Evolutionary conservation across 345 rosid genomes (phyloP), one percentile per base, ranked within the genome.

Genomic region (Syzygium aromaticum): DNA sequence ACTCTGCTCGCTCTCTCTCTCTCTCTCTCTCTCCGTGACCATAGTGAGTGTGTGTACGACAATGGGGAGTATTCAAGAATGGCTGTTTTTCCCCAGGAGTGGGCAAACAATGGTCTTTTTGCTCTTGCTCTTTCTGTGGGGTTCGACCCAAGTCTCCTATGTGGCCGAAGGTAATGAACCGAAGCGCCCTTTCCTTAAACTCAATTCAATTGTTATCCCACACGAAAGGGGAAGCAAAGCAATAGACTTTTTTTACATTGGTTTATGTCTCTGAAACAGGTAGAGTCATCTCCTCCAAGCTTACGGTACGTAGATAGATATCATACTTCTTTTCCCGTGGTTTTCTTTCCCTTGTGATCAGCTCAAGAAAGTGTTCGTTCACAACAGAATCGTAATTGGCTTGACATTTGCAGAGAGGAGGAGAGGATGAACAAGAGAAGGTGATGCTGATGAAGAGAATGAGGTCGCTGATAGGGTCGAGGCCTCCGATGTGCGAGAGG

Each of bases 401-500:
- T 10, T 73, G 82, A 22, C 7, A 38, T 63, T 61, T 30, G 40
- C 52, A 84, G 90, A 89, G 89, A 49, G 87, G 89, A 49, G 87
- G 84, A 87, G 89, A 86, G 84, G 56, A 27, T 56, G 89, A 85
- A 84, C 91, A 86, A 21, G 88, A 89, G 78, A 85, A 89, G 77
- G 61, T 49, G 27, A 82, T 54, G 59, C 51, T 4, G 86, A 54
- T 33, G 84, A 53, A 17, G 80, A 78, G 86, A 86, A 83, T 84
- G 90, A 92, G 91, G 86, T 87, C 86, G 64, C 88, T 85, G 90
- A 94, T 94, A 54, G 97, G 97, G 23, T 94, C 97, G 87, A 92
- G 91, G 77, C 95, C 95, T 43, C 97, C 97, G 54, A 92, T 89
- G 89, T 94, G 97, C 87, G 94, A 92, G 27, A 87, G 92, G 88